A percentile compares a stretch with the other conserved stretches of the same genome.
phyloP scores from a whole-genome alignment of 495 filamentous ascomycete species.

The Podospora pseudocomata region DNA sequence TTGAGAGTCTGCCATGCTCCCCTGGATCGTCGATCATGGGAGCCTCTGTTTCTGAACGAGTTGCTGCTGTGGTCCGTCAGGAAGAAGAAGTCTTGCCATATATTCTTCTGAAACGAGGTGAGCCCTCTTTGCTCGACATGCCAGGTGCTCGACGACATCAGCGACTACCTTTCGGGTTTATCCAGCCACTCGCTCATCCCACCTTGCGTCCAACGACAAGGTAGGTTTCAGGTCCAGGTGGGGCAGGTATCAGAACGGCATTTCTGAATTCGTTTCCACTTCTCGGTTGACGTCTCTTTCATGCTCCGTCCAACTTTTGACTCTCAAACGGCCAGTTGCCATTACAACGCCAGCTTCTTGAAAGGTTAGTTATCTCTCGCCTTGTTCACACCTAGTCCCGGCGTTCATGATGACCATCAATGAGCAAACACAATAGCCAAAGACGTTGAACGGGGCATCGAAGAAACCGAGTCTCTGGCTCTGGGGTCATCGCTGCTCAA shows the following conservation, averaged over 20 bases:
- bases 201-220: neutral
- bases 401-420: slow-evolving; percentile 42
- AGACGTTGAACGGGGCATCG: slow-evolving; percentile 37
- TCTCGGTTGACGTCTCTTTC: neutral
- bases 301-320: neutral
- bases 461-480: slow-evolving; percentile 43
- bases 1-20: neutral
- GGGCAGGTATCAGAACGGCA: neutral
- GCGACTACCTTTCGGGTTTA: neutral
- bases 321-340: neutral
- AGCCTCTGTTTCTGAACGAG: neutral
- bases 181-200: neutral
- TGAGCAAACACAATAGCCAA: slow-evolving; percentile 38
- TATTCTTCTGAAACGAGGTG: too few relatives aligned
- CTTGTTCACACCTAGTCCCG: neutral
- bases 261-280: neutral
- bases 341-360: neutral
- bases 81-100: too few relatives aligned
- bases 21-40: neutral
- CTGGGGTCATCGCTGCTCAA: slow-evolving; percentile 50
- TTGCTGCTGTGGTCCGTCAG: neutral
- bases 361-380: neutral
- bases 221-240: neutral
- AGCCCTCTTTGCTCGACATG: neutral
- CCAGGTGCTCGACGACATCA: neutral